Conservation (phyloP, 352 stramenopile species). For the Paralagenidium karlingii region DNA sequence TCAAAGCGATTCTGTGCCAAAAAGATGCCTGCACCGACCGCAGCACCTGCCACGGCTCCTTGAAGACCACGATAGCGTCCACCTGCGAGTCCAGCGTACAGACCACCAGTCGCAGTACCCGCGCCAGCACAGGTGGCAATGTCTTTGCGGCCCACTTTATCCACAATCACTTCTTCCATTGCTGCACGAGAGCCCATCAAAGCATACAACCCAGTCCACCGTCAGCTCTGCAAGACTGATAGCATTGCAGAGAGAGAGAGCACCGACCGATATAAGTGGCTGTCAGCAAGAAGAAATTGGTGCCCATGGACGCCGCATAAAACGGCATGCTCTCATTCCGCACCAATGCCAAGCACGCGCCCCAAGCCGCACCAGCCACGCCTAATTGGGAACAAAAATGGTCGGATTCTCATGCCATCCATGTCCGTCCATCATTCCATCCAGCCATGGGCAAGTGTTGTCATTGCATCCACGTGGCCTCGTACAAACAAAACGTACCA, state of each 20-base stretch:
- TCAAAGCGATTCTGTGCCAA: constrained; percentile 61
- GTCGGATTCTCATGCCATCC: background rate
- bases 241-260: background rate
- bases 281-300: constrained; percentile 75
- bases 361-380: constrained; percentile 32
- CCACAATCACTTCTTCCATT: constrained; percentile 60
- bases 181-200: constrained; percentile 12
- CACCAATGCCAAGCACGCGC: constrained; percentile 41
- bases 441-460: too few species aligned
- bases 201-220: background rate
- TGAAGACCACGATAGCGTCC: constrained; percentile 55
- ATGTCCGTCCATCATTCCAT: too few species aligned
- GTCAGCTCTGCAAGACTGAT: background rate
- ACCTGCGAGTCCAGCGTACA: constrained; percentile 47
- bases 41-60: constrained; percentile 41
- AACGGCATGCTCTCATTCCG: constrained; percentile 72
- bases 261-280: constrained; percentile 71
- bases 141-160: constrained; percentile 54
- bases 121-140: constrained; percentile 36
- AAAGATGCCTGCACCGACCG: constrained; percentile 39
- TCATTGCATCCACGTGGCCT: too few species aligned
- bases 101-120: constrained; percentile 51
- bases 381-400: constrained; percentile 11
- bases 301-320: constrained; percentile 70
- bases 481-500: too few species aligned